Evolutionary conservation across 768 basidiomycete genomes (phyloP).

Genomic region (Tricholoma sp.): DNA sequence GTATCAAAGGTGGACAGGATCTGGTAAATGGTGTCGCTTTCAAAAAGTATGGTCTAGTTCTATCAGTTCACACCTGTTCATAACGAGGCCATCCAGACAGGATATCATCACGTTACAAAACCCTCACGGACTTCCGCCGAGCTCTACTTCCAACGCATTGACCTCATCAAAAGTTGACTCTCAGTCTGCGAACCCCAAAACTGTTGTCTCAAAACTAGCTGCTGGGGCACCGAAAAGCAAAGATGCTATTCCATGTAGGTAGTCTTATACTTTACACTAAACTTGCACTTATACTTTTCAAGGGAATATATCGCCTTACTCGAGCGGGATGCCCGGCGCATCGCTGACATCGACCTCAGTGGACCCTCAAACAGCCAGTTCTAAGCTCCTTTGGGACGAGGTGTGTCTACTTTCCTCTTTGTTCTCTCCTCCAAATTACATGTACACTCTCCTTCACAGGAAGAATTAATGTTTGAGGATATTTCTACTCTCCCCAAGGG

Average conservation of each 20-base stretch:
- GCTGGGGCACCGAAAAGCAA: constrained; percentile 43
- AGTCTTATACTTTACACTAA: background rate
- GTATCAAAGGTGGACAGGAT: constrained; percentile 80
- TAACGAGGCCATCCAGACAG: constrained; percentile 38
- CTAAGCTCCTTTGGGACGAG: constrained; percentile 94
- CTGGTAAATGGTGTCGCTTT: constrained; percentile 82
- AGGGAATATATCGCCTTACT: constrained; percentile 94
- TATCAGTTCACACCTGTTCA: background rate
- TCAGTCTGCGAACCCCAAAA: constrained; percentile 23
- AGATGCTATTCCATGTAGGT: constrained; percentile 62
- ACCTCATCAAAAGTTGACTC: constrained; percentile 23
- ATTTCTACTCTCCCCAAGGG: constrained; percentile 76
- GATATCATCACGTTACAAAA: constrained; percentile 96
- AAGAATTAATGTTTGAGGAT: constrained; percentile 98
- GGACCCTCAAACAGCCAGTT: constrained; percentile 61
- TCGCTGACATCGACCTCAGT: constrained; percentile 92
- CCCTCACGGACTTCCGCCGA: constrained; percentile 69
- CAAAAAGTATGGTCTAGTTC: constrained; percentile 54
- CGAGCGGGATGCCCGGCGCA: constrained; percentile 85
- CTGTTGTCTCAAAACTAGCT: constrained; percentile 30
- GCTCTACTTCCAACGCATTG: constrained; percentile 34
- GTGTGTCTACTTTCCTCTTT: constrained; percentile 27
- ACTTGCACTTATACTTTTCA: background rate
- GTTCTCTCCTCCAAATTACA: background rate
- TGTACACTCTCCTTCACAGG: constrained; percentile 35